Evolutionary conservation across 345 rosid genomes (phyloP).

Genomic region (Schrenkiella parvula): DNA sequence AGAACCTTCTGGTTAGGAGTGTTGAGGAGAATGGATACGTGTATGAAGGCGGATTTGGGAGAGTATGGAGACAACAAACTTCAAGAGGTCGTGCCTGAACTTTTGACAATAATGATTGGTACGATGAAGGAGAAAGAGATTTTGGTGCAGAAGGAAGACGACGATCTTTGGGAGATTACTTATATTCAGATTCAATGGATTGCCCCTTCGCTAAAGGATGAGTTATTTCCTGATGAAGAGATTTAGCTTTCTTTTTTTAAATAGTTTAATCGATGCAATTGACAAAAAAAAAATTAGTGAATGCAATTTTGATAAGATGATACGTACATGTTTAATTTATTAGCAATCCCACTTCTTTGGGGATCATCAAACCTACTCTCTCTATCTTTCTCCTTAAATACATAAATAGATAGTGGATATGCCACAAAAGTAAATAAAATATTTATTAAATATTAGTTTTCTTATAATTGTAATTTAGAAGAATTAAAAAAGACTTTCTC

Average conservation of each 20-base stretch:
- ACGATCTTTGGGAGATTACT: constrained; percentile 81
- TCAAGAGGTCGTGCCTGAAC: constrained; percentile 51
- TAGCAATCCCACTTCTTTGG: not conserved
- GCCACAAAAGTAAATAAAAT: not conserved
- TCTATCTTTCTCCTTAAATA: not conserved
- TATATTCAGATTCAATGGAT: constrained; percentile 95
- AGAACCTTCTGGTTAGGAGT: constrained; percentile 90
- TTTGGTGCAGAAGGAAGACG: constrained; percentile 55
- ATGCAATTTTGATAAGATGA: not conserved
- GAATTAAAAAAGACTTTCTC: not conserved
- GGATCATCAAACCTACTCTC: not conserved
- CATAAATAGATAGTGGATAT: not conserved
- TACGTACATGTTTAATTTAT: not conserved
- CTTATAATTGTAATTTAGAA: not conserved
- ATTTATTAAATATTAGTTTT: not conserved
- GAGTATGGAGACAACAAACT: constrained; percentile 55
- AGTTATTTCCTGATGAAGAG: constrained; percentile 67
- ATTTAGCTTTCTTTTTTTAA: not conserved
- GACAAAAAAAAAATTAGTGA: not conserved
- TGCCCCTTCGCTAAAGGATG: constrained; percentile 83
- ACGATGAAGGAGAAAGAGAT: constrained; percentile 69
- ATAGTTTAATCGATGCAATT: not conserved
- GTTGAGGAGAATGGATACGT: constrained; percentile 92
- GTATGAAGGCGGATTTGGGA: constrained; percentile 86
- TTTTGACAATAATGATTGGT: constrained; percentile 59